A percentile compares a stretch with the other conserved stretches of the same genome.
Evolutionary conservation across 2,329 filamentous ascomycete genomes (phyloP).

Genomic region (Metarhizium rileyi): DNA sequence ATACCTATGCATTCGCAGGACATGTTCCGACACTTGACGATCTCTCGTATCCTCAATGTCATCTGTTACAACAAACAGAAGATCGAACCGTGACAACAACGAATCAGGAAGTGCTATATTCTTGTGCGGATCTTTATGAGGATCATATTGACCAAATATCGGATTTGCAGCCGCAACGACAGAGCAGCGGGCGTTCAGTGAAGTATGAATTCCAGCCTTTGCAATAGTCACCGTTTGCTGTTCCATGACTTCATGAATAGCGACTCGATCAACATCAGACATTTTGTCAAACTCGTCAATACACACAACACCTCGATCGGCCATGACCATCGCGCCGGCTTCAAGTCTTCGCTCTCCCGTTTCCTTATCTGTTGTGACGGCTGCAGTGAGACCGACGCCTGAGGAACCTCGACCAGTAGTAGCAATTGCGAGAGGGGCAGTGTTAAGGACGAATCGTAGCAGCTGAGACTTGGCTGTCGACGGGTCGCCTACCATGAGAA

Average conservation of each 20-base stretch:
- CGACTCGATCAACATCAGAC: conserved; percentile 95
- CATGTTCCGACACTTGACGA: conserved; percentile 87
- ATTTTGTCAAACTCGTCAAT: conserved; percentile 99
- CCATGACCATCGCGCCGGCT: conserved; percentile 97
- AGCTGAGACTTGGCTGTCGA: conserved; percentile 99
- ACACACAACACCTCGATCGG: conserved; percentile 91
- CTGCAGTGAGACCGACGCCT: conserved; percentile 92
- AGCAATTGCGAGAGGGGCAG: conserved; percentile 88
- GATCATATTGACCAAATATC: conserved; percentile 96
- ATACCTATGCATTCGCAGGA: conserved; percentile 94
- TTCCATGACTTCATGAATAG: conserved; percentile 99
- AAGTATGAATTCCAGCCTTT: conserved; percentile 96
- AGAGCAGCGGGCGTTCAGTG: conserved; percentile 90
- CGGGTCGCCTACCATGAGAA: conserved; percentile 97
- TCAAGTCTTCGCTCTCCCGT: conserved; percentile 91
- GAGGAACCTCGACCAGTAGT: conserved; percentile 96
- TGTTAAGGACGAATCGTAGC: conserved; percentile 92
- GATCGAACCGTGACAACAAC: conserved; percentile 93
- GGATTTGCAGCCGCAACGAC: conserved; percentile 95
- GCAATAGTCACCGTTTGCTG: conserved; percentile 99
- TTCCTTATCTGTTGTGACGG: conserved; percentile 93
- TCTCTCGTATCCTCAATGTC: conserved; percentile 94
- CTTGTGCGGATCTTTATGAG: conserved; percentile 96
- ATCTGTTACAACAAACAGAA: conserved; percentile 94
- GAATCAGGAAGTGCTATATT: conserved; percentile 98